Percentiles rank a stretch among this genome's conserved stretches.
Evolutionary conservation across 2,329 filamentous ascomycete species (phyloP).

Genomic region (Metarhizium brunneum): DNA sequence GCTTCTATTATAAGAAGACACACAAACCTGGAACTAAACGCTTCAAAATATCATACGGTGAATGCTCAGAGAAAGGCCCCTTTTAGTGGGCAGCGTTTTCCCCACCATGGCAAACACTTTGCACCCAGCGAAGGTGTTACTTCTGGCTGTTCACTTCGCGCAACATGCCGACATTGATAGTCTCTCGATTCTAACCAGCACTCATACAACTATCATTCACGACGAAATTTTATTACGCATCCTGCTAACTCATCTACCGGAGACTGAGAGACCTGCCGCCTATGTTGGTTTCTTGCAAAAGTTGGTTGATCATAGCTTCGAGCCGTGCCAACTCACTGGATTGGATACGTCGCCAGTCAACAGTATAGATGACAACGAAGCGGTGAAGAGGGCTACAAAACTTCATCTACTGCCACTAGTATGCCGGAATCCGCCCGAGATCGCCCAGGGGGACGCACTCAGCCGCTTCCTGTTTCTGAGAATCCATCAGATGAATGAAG

Average conservation of each 20-base stretch:
- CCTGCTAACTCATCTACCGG: conserved; percentile 68
- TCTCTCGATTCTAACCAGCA: conserved; percentile 49
- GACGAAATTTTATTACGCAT: conserved; percentile 61
- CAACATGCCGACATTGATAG: conserved; percentile 54
- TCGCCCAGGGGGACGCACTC: conserved; percentile 44
- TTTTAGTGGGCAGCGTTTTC: background rate
- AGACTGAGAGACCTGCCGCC: conserved; percentile 51
- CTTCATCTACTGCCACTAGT: conserved; percentile 52
- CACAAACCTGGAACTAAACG: background rate
- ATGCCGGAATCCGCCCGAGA: conserved; percentile 35
- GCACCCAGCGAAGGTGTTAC: conserved; percentile 58
- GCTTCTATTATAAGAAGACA: background rate
- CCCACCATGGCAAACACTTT: conserved; percentile 25
- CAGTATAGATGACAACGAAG: conserved; percentile 51
- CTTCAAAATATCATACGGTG: background rate
- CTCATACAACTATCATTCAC: conserved; percentile 47
- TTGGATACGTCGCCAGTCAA: conserved; percentile 49
- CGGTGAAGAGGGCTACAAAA: conserved; percentile 53
- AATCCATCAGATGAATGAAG: conserved; percentile 58
- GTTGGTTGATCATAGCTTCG: conserved; percentile 22
- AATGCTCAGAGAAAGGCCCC: background rate
- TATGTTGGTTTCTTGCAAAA: conserved; percentile 55
- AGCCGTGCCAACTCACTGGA: conserved; percentile 14
- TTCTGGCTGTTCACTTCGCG: conserved; percentile 64
- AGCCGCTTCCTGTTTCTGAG: conserved; percentile 59